Evolutionary conservation across 73 alveolate genomes (phyloP).

Genomic region (Stentor roeselii): DNA sequence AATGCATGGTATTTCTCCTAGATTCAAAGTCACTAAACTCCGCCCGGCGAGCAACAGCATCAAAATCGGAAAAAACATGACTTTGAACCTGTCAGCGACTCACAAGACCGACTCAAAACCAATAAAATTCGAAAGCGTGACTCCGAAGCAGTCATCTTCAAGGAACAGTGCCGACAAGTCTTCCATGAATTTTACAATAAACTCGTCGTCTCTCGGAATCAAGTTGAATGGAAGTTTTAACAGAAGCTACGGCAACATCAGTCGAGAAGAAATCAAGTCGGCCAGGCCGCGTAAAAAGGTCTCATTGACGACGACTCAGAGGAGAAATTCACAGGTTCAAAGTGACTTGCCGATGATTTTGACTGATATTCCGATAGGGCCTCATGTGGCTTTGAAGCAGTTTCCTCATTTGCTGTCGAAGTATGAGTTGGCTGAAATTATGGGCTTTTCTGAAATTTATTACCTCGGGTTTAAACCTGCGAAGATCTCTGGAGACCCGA

Average conservation of each 20-base stretch:
- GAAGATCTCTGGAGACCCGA: conserved; percentile 41
- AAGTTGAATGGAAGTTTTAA: conserved; percentile 2
- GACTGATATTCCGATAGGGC: not conserved
- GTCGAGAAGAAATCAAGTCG: conserved; percentile 3
- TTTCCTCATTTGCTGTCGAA: conserved; percentile 25
- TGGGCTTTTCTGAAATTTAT: not conserved
- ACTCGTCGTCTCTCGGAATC: not conserved
- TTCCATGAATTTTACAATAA: not conserved
- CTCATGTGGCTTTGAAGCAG: conserved; percentile 1
- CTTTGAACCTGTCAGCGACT: not conserved
- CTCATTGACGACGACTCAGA: not conserved
- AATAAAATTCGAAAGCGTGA: not conserved
- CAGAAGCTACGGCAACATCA: not conserved
- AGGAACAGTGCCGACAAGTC: not conserved
- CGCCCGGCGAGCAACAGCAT: not conserved
- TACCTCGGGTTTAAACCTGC: conserved; percentile 3
- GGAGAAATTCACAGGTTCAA: not conserved
- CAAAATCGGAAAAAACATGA: not conserved
- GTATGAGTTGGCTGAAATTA: conserved; percentile 29
- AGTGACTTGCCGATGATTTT: not conserved
- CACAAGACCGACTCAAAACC: not conserved
- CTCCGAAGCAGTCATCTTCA: not conserved
- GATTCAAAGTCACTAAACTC: not conserved
- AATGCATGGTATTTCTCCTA: too few species aligned
- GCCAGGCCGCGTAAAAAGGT: conserved; percentile 5